Conservation (phyloP, 768 basidiomycete genomes). For the Boletellus ananas region DNA sequence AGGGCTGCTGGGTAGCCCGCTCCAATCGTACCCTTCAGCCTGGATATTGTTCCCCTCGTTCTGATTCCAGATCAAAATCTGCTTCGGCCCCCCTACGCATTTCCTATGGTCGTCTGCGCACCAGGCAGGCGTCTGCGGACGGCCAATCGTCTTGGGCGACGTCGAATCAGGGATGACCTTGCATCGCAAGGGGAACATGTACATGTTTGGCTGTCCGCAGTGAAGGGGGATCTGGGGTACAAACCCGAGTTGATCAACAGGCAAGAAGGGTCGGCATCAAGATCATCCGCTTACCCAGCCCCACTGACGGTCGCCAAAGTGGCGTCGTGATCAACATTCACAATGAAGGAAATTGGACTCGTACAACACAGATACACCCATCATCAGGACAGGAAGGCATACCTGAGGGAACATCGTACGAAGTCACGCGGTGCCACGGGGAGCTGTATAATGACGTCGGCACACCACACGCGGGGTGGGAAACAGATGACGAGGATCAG, state of each 20-base stretch:
- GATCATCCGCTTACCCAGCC: slow-evolving; percentile 5
- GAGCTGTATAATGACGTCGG: slow-evolving; percentile 5
- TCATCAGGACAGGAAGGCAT: slow-evolving; percentile 1
- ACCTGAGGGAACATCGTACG: slow-evolving; percentile 4
- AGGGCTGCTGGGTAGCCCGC: neutral
- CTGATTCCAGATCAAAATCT: slow-evolving; percentile 3
- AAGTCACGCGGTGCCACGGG: neutral
- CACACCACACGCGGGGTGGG: neutral
- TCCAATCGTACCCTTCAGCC: neutral
- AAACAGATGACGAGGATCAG: no score
- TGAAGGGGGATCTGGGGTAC: slow-evolving; percentile 1
- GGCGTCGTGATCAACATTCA: neutral
- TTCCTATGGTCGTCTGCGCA: slow-evolving; percentile 5
- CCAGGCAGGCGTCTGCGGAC: neutral
- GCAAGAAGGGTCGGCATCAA: neutral
- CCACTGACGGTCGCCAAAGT: neutral
- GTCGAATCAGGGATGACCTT: neutral
- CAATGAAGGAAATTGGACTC: neutral
- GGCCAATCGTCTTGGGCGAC: slow-evolving; percentile 3
- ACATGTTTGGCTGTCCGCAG: slow-evolving; percentile 10
- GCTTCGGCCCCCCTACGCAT: slow-evolving; percentile 13
- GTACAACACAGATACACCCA: slow-evolving; percentile 5
- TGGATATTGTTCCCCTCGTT: slow-evolving; percentile 3
- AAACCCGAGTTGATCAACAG: neutral
- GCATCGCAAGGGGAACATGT: slow-evolving; percentile 1